Percentiles rank a stretch among this genome's conserved stretches.
Conservation (phyloP, 805 yeast genomes). For the Candida argentea region DNA sequence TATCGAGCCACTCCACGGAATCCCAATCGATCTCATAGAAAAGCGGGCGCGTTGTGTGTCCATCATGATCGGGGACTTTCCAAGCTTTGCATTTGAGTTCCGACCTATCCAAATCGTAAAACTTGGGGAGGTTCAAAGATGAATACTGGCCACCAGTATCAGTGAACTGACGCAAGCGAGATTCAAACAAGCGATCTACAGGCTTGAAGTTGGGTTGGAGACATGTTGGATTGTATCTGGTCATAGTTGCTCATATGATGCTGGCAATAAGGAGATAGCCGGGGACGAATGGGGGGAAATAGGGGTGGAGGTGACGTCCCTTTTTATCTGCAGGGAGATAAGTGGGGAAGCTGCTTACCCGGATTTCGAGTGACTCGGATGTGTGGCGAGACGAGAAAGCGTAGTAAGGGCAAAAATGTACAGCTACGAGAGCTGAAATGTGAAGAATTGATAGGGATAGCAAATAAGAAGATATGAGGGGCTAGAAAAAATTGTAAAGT, state of each 20-base stretch:
- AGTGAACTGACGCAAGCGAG: conserved; percentile 66
- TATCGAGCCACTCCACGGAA: conserved; percentile 38
- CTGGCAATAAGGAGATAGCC: neutral
- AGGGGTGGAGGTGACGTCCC: conserved; percentile 1
- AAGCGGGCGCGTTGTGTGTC: conserved; percentile 47
- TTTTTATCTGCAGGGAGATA: conserved; percentile 2
- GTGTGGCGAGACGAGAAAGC: neutral
- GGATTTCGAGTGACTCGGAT: conserved; percentile 2
- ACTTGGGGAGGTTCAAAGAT: conserved; percentile 68
- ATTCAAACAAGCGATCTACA: conserved; percentile 61
- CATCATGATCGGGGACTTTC: conserved; percentile 50
- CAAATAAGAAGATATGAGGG: too few relatives aligned
- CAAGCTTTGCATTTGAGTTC: conserved; percentile 49
- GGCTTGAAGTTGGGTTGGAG: conserved; percentile 71
- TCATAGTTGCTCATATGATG: conserved; percentile 4
- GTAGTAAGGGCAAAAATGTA: too few relatives aligned
- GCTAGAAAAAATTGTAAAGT: too few relatives aligned
- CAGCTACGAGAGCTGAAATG: too few relatives aligned
- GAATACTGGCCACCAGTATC: conserved; percentile 65
- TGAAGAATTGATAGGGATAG: too few relatives aligned
- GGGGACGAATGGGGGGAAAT: neutral
- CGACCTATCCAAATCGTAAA: conserved; percentile 54
- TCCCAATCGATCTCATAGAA: conserved; percentile 47
- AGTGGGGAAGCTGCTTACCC: conserved; percentile 3
- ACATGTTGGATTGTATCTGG: too few relatives aligned